Evolutionary conservation across 2,329 filamentous ascomycete species (phyloP).

Genomic region (Hypoxylon sp.): DNA sequence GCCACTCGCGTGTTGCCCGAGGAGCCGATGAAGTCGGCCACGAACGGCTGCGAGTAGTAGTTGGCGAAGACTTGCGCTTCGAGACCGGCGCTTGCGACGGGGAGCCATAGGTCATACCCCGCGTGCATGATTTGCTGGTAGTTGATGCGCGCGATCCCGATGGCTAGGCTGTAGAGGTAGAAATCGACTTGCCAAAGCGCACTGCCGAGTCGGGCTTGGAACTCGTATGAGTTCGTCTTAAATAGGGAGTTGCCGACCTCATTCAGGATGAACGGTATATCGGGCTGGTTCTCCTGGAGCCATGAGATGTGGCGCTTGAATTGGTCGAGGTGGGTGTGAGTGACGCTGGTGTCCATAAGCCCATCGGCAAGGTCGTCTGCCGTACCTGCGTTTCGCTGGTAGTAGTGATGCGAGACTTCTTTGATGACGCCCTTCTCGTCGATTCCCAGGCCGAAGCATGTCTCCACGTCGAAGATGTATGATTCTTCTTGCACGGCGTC

Average conservation of each 20-base stretch:
- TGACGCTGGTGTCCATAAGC: slow-evolving; percentile 45
- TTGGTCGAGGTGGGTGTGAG: slow-evolving; percentile 44
- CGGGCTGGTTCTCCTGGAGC: slow-evolving; percentile 45
- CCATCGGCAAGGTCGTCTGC: slow-evolving; percentile 42
- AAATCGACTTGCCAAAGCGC: slow-evolving; percentile 51
- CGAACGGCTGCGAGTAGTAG: slow-evolving; percentile 50
- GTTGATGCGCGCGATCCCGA: slow-evolving; percentile 49
- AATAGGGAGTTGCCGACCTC: slow-evolving; percentile 50
- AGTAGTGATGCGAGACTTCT: slow-evolving; percentile 51
- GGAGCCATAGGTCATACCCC: slow-evolving; percentile 45
- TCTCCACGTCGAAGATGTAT: slow-evolving; percentile 44
- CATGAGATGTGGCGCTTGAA: slow-evolving; percentile 45
- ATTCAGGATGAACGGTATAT: slow-evolving; percentile 47
- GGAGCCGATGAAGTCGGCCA: slow-evolving; percentile 49
- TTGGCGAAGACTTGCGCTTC: slow-evolving; percentile 48
- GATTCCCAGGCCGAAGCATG: slow-evolving; percentile 47
- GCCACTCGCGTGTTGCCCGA: slow-evolving; percentile 44
- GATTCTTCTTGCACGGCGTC: slow-evolving; percentile 31
- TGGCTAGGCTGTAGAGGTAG: slow-evolving; percentile 48
- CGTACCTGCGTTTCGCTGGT: slow-evolving; percentile 46
- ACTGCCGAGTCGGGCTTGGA: slow-evolving; percentile 48
- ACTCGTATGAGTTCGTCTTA: slow-evolving; percentile 44
- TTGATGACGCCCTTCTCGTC: slow-evolving; percentile 46
- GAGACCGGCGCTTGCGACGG: slow-evolving; percentile 42
- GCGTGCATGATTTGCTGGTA: slow-evolving; percentile 52